These are phyloP conservation scores for Apiospora kogelbergensis DNA, from an alignment of 2,329 filamentous ascomycete species.

Conservation along the genomic window DNA sequence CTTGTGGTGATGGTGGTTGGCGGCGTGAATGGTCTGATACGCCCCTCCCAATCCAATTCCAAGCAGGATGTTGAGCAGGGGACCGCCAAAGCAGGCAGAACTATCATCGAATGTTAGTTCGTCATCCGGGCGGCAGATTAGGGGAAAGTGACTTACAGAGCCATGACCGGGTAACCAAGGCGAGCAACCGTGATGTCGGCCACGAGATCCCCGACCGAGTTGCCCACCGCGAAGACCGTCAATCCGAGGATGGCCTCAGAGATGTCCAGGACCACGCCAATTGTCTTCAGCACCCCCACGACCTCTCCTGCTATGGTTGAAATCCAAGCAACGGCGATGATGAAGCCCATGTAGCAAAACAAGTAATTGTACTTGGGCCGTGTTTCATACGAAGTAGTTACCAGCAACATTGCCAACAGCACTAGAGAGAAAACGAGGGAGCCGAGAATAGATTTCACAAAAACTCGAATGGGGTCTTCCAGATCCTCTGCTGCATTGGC, in stretches of 20 bases:
- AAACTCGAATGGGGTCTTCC: conserved; percentile 47
- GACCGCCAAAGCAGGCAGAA: conserved; percentile 95
- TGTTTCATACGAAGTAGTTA: conserved; percentile 65
- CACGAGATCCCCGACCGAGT: conserved; percentile 90
- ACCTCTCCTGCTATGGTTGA: conserved; percentile 94
- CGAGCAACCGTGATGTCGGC: conserved; percentile 93
- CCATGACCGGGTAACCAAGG: conserved; percentile 96
- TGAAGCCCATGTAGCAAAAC: conserved; percentile 86
- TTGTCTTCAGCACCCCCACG: conserved; percentile 87
- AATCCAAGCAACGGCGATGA: conserved; percentile 93
- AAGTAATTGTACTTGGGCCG: conserved; percentile 74
- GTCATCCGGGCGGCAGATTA: background rate
- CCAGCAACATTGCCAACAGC: conserved; percentile 64
- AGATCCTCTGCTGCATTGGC: conserved; percentile 63
- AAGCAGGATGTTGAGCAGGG: conserved; percentile 94
- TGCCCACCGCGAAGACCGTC: conserved; percentile 94
- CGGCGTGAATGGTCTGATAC: conserved; percentile 78
- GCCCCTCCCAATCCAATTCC: conserved; percentile 90
- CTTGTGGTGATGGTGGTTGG: conserved; percentile 63
- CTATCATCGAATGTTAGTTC: conserved; percentile 36
- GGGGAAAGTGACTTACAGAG: conserved; percentile 51
- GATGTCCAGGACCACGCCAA: conserved; percentile 89
- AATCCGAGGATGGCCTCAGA: conserved; percentile 92
- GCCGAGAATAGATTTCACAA: conserved; percentile 59
- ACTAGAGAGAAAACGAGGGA: conserved; percentile 69